Evolutionary conservation across 305 asterid genomes (phyloP), one percentile per base, ranked within the genome.

Genomic region (Solanum hybrid): DNA sequence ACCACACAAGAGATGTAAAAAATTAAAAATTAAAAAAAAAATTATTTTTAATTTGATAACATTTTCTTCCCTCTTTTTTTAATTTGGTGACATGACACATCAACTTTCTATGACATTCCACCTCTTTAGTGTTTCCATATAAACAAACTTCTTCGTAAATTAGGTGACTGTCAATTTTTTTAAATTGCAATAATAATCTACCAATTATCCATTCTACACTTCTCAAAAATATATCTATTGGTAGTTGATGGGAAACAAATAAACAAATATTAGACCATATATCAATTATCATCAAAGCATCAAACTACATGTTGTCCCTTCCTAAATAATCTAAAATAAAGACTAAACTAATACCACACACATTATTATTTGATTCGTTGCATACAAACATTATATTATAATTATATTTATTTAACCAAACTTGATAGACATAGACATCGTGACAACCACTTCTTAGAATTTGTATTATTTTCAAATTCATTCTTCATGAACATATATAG

Each of bases 371-470:
- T 39, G 87, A 84, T 84, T 84, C 20, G 87, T 84, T 84, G 87
- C 74, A 29, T 10, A 84, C 9, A 46, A 57, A 83, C 87, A 83
- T 29, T 46, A n/a, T 57, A 13, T 34, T 26, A 37, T 71, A 20
- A 12, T 33, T 26, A 36, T 75, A n/a, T 28, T 3, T 24, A 61
- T 51, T 12, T 35, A 76, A 80, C 87, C 75, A 51, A 84, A 71
- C 31, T 18, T 46, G 74, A 46, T 46, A 29, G 87, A 82, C 37
- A 81, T 26, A 42, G 40, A 84, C 87, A 73, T 91, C 94, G 94
- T 94, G 96, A 83, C 87, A 26, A 86, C 95, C 95, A 94, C 96
- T 90, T 89, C 57, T 11, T 22, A 69, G 7, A 20, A 35, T 77
- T 88, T 42, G 46, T 57, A 6, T 39, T 7, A 22, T 26, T 80